Evolutionary conservation across 371 early-diverging fungal genomes (phyloP).

Genomic region (Lichtheimia ornata): DNA sequence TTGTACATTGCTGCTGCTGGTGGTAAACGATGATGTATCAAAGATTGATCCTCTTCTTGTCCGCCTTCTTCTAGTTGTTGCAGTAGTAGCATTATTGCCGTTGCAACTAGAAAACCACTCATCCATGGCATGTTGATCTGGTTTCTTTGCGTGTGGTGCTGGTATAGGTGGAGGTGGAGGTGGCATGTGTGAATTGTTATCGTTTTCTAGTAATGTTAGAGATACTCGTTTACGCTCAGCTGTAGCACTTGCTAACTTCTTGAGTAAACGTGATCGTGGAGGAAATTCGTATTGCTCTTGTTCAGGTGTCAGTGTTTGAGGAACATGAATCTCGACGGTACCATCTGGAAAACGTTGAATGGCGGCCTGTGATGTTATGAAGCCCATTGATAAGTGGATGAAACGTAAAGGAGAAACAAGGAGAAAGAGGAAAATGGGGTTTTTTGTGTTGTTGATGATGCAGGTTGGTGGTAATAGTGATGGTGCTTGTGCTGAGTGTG

Average conservation of each 20-base stretch:
- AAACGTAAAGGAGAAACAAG: no score
- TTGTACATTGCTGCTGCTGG: no score
- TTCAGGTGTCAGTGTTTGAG: constrained; percentile 45
- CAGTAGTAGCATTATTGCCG: no score
- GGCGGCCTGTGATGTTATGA: constrained; percentile 23
- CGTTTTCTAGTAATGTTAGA: no score
- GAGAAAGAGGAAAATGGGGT: no score
- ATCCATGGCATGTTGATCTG: constrained; percentile 34
- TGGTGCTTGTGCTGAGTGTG: not conserved
- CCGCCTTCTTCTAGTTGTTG: no score
- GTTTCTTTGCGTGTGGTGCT: constrained; percentile 13
- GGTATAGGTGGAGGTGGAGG: no score
- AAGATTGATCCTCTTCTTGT: no score
- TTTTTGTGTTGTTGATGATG: no score
- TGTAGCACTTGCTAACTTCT: constrained; percentile 32
- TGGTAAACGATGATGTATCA: no score
- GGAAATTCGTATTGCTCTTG: constrained; percentile 54
- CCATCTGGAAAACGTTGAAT: constrained; percentile 44
- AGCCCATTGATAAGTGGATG: no score
- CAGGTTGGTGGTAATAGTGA: not conserved
- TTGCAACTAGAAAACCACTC: constrained; percentile 40
- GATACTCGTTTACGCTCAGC: constrained; percentile 25
- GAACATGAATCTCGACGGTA: constrained; percentile 41
- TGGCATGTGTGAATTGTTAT: no score
- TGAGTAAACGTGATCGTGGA: constrained; percentile 43